A percentile compares a stretch with the other conserved stretches of the same genome.
phyloP scores from a whole-genome alignment of 1,139 yeast genomes.

The Saccharomyces hybrid region DNA sequence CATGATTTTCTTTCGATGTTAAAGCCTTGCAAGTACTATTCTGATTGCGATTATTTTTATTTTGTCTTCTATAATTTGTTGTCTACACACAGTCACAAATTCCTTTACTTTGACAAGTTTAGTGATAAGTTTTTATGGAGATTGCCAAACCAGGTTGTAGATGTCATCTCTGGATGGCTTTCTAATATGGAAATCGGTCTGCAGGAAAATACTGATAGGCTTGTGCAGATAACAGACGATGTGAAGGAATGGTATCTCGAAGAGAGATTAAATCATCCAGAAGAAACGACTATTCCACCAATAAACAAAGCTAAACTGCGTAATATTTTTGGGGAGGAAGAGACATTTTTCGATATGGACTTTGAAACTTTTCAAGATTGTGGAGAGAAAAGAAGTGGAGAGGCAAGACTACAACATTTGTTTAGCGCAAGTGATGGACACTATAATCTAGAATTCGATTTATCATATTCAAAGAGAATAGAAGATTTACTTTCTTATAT shows the following conservation, averaged over 20 bases:
- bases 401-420: background rate
- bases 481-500: background rate
- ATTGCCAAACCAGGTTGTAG: background rate
- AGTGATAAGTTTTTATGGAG: background rate
- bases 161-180: background rate
- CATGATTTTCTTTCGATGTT: slow-evolving; percentile 15
- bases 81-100: slow-evolving; percentile 1
- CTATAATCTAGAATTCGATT: background rate
- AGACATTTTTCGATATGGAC: background rate
- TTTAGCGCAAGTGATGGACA: background rate
- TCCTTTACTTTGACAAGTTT: background rate
- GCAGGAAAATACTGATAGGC: background rate
- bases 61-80: slow-evolving; percentile 13
- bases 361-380: background rate
- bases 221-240: background rate
- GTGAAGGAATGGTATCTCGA: background rate
- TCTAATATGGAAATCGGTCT: background rate
- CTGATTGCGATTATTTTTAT: slow-evolving; percentile 9
- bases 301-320: background rate
- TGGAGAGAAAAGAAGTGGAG: background rate
- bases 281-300: background rate
- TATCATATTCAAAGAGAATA: background rate
- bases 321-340: background rate
- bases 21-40: slow-evolving; percentile 9
- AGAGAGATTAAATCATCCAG: background rate